Conservation (phyloP, 441 rosid genomes). For the Populus hybrid region DNA sequence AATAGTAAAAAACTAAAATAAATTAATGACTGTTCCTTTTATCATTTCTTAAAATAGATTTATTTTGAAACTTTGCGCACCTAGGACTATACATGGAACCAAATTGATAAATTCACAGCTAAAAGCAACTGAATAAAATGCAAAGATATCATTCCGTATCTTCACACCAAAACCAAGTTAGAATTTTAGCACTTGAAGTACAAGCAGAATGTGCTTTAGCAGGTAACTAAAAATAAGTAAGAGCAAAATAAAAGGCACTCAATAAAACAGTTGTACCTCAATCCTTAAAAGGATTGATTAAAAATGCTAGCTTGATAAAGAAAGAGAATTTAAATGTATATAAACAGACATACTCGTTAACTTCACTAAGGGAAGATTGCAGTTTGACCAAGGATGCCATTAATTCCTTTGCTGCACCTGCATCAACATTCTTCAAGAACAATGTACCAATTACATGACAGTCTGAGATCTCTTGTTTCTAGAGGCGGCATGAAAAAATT, state of each 20-base stretch:
- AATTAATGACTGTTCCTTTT: background rate
- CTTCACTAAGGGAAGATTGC: slow-evolving; percentile 75
- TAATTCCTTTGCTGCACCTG: slow-evolving; percentile 83
- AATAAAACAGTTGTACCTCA: background rate
- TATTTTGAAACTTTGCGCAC: background rate
- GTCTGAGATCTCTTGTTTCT: slow-evolving; percentile 1
- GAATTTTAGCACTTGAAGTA: background rate
- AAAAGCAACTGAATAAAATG: background rate
- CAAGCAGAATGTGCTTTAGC: background rate
- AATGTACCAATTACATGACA: slow-evolving; percentile 23
- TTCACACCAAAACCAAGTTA: background rate
- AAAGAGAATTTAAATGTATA: background rate
- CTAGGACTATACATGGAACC: background rate
- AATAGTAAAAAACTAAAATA: no score
- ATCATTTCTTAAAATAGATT: background rate
- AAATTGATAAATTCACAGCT: background rate
- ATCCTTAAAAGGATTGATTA: background rate
- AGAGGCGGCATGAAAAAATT: background rate
- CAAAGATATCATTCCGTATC: background rate
- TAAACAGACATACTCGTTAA: slow-evolving; percentile 56
- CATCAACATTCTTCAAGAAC: slow-evolving; percentile 79
- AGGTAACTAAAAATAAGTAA: background rate
- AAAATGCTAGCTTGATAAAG: slow-evolving; percentile 7
- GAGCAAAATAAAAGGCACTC: background rate
- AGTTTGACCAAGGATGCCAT: slow-evolving; percentile 81